Base-by-base conservation (phyloP, 1,139 yeast species). In the Kodamaea anthophila region DNA sequence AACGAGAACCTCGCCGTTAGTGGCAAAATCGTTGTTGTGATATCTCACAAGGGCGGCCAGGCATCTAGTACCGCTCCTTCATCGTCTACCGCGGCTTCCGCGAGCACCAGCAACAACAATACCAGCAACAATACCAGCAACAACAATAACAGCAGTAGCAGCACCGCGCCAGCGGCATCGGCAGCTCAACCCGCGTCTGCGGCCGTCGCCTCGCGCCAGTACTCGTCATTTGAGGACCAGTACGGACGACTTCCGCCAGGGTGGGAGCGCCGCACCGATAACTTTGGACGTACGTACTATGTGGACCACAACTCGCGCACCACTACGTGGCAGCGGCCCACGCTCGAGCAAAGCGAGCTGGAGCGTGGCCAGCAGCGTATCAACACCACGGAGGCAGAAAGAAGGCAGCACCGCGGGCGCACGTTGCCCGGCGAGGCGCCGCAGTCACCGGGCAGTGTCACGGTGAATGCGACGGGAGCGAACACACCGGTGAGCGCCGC, bases 221-320 rank as follows among this genome's bases (percentile, higher is more conserved):
- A 78, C 46, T 83, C 94, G 2, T 85, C 97, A 2, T 91, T 91
- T 53, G 98, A 91, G 58, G 99, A 91, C 58, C 97, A 91, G 53
- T 77, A 79, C 47, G 99, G 99, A 28, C 72, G 96, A 48, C 68
- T 91, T 43, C 99, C 98, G 5, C 85, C 96, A 4, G 99, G 99
- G 3, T 91, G 98, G 98, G 99, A 91, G 59, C 77, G 98, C 46
- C 77, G 97, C 57, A 88, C 97, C 1, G 99, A 91, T 56, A 87
- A 87, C 53, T 84, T 87, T 48, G 98, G 98, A 18, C 77, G 99
- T 50, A 91, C 97, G 1, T 91, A 93, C 58, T 91, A 91, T 53
- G 98, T 91, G 24, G 99, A 91, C 59, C 99, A 91, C 60, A 88
- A 88, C 55, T 85, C 96, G 18, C 78, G 97, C 59, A 84, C 96